Conservation (phyloP, 371 early-diverging fungal species). For the Lichtheimia ornata region DNA sequence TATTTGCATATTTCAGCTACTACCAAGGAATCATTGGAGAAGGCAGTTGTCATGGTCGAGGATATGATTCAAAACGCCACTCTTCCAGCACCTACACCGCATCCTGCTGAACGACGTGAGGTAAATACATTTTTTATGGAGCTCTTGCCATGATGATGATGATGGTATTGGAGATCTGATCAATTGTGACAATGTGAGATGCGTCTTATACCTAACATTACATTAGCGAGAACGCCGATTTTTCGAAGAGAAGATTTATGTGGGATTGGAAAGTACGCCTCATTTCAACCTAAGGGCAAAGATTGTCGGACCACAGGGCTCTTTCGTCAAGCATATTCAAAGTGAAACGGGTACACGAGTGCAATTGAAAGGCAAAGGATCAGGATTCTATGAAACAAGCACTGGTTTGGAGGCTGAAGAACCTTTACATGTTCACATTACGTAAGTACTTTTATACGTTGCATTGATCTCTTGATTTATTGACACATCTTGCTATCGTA, state of each 20-base stretch:
- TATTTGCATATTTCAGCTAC: conserved; percentile 75
- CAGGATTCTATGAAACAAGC: conserved; percentile 74
- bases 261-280: conserved; percentile 72
- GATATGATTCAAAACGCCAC: conserved; percentile 65
- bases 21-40: conserved; percentile 68
- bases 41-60: conserved; percentile 70
- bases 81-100: conserved; percentile 25
- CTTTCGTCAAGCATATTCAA: conserved; percentile 88
- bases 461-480: not conserved
- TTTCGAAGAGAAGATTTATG: conserved; percentile 67
- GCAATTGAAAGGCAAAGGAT: conserved; percentile 82
- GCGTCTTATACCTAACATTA: not conserved
- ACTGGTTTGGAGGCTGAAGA: conserved; percentile 78
- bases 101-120: conserved; percentile 18
- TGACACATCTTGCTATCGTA: conserved; percentile 14
- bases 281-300: conserved; percentile 82
- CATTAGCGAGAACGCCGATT: conserved; percentile 35
- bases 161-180: too few relatives aligned
- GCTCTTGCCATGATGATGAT: too few relatives aligned
- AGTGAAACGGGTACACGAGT: conserved; percentile 77
- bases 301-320: conserved; percentile 84
- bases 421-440: conserved; percentile 77
- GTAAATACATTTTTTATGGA: conserved; percentile 1
- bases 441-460: conserved; percentile 51
- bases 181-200: too few relatives aligned